Evolutionary conservation across 2,329 filamentous ascomycete species (phyloP).

Genomic region (Fusarium buxicola): DNA sequence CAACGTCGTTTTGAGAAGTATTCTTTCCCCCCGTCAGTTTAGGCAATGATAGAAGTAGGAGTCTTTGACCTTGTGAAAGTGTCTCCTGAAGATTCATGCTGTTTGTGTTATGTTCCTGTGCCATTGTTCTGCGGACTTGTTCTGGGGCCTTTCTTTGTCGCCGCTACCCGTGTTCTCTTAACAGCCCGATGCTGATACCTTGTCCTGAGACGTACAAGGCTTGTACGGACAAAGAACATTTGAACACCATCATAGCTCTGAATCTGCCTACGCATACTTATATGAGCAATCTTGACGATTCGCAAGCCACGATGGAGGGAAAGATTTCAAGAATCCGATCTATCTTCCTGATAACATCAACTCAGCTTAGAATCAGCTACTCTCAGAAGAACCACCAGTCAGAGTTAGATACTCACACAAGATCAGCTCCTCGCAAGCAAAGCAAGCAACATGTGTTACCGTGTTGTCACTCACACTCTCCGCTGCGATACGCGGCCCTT

Average conservation of each 20-base stretch:
- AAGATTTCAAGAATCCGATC: not conserved
- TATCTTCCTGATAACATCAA: not conserved
- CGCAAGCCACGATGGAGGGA: not conserved
- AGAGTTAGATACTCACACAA: not conserved
- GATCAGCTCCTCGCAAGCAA: not conserved
- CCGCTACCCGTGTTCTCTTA: not conserved
- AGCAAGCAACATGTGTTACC: slow-evolving; percentile 40
- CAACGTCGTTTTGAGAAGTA: not conserved
- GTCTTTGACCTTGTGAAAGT: not conserved
- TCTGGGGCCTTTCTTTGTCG: slow-evolving; percentile 4
- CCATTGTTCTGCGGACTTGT: not conserved
- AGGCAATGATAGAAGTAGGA: not conserved
- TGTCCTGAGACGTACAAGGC: slow-evolving; percentile 1
- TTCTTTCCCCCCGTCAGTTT: not conserved
- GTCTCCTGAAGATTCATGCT: not conserved
- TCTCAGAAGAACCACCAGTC: not conserved
- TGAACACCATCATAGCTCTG: not conserved
- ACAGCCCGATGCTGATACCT: not conserved
- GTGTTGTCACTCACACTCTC: slow-evolving; percentile 44
- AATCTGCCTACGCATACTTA: not conserved
- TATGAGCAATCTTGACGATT: not conserved
- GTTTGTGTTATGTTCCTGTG: not conserved
- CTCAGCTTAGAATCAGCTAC: not conserved
- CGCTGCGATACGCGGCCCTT: slow-evolving; percentile 47
- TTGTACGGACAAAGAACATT: slow-evolving; percentile 8